Conservation (phyloP, 139 green algal species). For the Chlorella sp. region DNA sequence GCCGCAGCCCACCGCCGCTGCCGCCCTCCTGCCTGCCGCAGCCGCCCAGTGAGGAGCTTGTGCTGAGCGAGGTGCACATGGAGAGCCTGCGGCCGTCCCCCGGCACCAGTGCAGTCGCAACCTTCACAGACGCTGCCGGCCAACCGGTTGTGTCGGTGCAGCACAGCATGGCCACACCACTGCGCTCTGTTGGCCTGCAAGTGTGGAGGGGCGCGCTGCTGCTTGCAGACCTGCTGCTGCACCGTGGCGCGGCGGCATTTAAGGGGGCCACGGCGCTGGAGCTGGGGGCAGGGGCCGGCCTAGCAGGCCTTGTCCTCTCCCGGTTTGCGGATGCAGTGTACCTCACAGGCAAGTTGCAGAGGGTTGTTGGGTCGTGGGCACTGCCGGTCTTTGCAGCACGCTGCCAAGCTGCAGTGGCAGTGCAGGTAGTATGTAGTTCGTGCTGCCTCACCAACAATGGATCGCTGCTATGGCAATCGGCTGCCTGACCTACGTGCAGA, state of each 20-base stretch:
- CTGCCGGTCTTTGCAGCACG: too few relatives aligned
- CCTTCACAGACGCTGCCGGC: background rate
- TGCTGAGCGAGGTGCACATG: constrained; percentile 36
- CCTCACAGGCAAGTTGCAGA: constrained; percentile 11
- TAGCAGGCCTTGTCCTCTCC: constrained; percentile 20
- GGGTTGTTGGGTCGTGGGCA: too few relatives aligned
- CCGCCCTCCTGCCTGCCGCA: background rate
- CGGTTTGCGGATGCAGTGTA: background rate
- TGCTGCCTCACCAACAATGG: background rate
- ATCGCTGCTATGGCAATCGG: background rate
- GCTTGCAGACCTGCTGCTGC: constrained; percentile 30
- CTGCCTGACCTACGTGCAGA: background rate
- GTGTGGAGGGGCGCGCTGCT: constrained; percentile 34
- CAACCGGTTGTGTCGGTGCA: background rate
- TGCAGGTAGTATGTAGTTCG: background rate
- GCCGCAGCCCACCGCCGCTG: too few relatives aligned
- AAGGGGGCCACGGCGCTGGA: background rate
- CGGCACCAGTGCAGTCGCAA: background rate
- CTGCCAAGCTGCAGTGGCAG: background rate
- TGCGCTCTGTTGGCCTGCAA: constrained; percentile 27
- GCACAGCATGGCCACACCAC: constrained; percentile 29
- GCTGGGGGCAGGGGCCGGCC: constrained; percentile 21
- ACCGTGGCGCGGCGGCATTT: background rate
- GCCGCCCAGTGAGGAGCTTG: background rate
- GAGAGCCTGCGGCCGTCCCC: background rate